phyloP scores from a whole-genome alignment of 495 filamentous ascomycete species.

The Bryoglossum gracile region DNA sequence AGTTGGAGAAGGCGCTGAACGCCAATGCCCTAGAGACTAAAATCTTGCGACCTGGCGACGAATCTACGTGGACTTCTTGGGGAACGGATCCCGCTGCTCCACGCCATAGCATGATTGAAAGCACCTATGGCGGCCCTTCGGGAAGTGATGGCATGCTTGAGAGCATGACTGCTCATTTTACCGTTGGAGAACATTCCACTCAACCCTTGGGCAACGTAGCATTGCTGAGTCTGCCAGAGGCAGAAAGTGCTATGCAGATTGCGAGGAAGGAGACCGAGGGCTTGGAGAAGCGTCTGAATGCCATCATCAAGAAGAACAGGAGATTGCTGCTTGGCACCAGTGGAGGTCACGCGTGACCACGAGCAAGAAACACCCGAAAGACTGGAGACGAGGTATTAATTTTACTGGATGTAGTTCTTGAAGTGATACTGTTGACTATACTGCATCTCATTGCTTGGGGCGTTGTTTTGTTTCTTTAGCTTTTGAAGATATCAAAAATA shows the following conservation, averaged over 20 bases:
- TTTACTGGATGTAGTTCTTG: too few species aligned
- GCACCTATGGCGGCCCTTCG: background rate
- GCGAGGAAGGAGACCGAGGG: conserved; percentile 62
- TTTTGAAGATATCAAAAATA: too few species aligned
- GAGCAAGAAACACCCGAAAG: too few species aligned
- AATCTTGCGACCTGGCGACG: conserved; percentile 36
- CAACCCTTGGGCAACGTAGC: conserved; percentile 40
- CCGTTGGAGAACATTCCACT: conserved; percentile 19
- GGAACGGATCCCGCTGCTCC: conserved; percentile 7
- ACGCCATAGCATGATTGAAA: conserved; percentile 1
- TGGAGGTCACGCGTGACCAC: conserved; percentile 22
- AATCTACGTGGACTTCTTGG: conserved; percentile 30
- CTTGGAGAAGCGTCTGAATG: conserved; percentile 59
- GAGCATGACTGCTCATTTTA: conserved; percentile 25
- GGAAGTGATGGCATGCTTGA: conserved; percentile 24
- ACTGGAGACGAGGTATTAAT: too few species aligned
- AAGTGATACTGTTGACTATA: too few species aligned
- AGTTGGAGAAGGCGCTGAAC: conserved; percentile 25
- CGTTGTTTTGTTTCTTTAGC: too few species aligned
- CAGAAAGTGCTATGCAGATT: conserved; percentile 47
- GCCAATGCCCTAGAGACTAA: conserved; percentile 23
- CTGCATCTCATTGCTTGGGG: too few species aligned
- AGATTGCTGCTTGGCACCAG: conserved; percentile 32
- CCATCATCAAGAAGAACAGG: conserved; percentile 55
- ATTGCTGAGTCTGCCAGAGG: conserved; percentile 50